Base-by-base conservation (phyloP, 2,329 filamentous ascomycete species). In the Coniochaeta sp. region DNA sequence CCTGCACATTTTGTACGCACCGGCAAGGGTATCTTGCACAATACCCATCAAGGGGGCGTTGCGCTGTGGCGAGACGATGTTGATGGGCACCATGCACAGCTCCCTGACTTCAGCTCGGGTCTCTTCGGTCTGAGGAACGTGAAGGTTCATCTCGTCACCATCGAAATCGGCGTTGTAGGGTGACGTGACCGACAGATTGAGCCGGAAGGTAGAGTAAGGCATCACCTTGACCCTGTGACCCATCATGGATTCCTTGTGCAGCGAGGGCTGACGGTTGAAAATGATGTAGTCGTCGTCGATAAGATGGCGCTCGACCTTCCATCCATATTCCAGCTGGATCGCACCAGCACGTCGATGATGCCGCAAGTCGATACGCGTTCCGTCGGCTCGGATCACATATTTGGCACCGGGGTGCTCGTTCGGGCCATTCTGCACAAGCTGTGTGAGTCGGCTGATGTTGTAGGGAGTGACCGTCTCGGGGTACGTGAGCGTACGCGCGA, bases 241-340 rank as follows among this genome's bases (percentile, higher is more conserved):
- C 95, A 99, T 99, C 94, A 99, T 99, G 55, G 94, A 99, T 67
- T 99, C 94, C 71, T 99, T 99, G 79, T 99, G 94, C 63, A 99
- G 78, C 31, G 94, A 99, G 1, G 94, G 94, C 67, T 99, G 94
- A 78, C 94, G 94, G 70, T 99, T 99, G 83, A 99, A 99, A 65
- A 99, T 91, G 71, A 99, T 97, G 59, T 90, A 95, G 70, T 99
- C 94, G 53, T 92, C 92, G 63, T 96, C 90, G 63, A 95, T 85
- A 57, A 99, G 83, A 71, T 99, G 94, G 56, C 94, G 87, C 72
- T 99, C 94, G 31, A 99, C 95, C 67, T 96, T 97, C 92, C 92
- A 97, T 48, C 95, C 95, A 65, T 96, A 96, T 63, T 96, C 89
- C 28, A 99, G 74, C 52, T 86, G 86, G 57, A 96, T 90, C 56